Conservation (phyloP, 2,329 filamentous ascomycete genomes). For the Lecanicillium sp. region DNA sequence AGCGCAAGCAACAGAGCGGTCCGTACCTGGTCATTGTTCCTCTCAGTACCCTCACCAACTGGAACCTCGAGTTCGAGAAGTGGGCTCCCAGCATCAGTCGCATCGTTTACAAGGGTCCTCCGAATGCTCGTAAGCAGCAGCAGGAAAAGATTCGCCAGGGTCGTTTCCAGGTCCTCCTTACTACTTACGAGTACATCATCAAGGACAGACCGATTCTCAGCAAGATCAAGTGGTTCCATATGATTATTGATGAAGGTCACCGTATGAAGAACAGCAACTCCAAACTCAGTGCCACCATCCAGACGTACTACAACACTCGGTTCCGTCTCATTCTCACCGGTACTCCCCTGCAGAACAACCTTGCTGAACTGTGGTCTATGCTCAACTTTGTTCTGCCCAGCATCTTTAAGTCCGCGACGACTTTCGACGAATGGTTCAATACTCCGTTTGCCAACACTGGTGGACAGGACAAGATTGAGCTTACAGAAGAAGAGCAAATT, state of each 20-base stretch:
- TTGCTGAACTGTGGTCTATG: conserved; percentile 93
- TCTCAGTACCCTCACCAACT: conserved; percentile 94
- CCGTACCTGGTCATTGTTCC: conserved; percentile 97
- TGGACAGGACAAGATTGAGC: conserved; percentile 96
- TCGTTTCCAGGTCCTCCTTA: conserved; percentile 91
- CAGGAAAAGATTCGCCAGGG: conserved; percentile 93
- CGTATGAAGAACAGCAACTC: conserved; percentile 99
- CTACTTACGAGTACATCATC: conserved; percentile 99
- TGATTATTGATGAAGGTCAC: conserved; percentile 99
- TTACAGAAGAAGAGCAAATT: conserved; percentile 98
- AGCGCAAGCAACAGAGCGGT: conserved; percentile 85
- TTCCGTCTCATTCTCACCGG: conserved; percentile 96
- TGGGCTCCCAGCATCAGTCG: conserved; percentile 86
- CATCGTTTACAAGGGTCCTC: conserved; percentile 96
- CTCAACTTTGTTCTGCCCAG: conserved; percentile 97
- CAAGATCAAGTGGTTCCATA: conserved; percentile 99
- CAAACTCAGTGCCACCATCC: conserved; percentile 91
- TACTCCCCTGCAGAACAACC: conserved; percentile 94
- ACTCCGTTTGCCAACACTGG: conserved; percentile 98
- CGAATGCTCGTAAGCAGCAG: conserved; percentile 78
- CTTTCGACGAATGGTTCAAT: conserved; percentile 99
- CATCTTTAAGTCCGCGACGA: conserved; percentile 98
- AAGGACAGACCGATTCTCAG: conserved; percentile 92
- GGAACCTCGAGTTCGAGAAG: conserved; percentile 98
- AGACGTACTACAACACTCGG: conserved; percentile 88